These are phyloP conservation scores for Dactylonectria macrodidyma DNA, from an alignment of 2,329 filamentous ascomycete species.

Conservation along the genomic window DNA sequence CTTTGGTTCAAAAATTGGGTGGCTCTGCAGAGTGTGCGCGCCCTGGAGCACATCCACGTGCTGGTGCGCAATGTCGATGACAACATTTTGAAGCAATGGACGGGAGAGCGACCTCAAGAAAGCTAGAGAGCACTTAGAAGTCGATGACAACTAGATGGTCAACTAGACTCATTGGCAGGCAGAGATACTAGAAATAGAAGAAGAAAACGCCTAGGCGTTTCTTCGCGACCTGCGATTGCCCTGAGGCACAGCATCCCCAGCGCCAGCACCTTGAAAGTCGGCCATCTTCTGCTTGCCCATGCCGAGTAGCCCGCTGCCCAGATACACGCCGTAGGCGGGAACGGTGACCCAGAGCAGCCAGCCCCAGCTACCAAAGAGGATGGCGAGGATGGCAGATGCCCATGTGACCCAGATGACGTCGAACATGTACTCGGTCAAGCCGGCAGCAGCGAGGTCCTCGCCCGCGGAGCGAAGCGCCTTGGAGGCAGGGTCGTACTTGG, in stretches of 20 bases:
- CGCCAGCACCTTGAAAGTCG: constrained; percentile 57
- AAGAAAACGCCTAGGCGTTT: constrained; percentile 58
- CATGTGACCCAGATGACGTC: constrained; percentile 97
- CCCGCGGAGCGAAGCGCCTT: constrained; percentile 81
- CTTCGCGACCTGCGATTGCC: constrained; percentile 70
- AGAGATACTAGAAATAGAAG: constrained; percentile 26
- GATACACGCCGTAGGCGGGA: constrained; percentile 69
- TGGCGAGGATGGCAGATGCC: constrained; percentile 79
- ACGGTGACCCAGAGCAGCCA: constrained; percentile 71
- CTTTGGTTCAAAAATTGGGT: constrained; percentile 98
- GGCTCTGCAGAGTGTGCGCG: constrained; percentile 87
- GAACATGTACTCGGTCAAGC: constrained; percentile 98
- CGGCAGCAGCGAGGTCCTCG: constrained; percentile 89
- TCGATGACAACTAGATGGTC: constrained; percentile 5
- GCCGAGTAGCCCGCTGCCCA: constrained; percentile 68
- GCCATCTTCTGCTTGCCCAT: constrained; percentile 68
- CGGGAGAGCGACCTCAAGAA: constrained; percentile 60
- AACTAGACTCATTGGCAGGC: constrained; percentile 20
- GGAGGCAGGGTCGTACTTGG: constrained; percentile 76
- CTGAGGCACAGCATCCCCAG: constrained; percentile 53
- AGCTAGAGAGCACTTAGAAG: constrained; percentile 50
- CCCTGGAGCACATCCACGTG: constrained; percentile 92
- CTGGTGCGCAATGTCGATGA: constrained; percentile 70
- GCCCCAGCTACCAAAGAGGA: constrained; percentile 84
- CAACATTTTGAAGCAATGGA: constrained; percentile 69